Percentiles rank a stretch among this genome's conserved stretches.
phyloP scores from a whole-genome alignment of 129 eudicot genomes.

The Flaveria trinervia region DNA sequence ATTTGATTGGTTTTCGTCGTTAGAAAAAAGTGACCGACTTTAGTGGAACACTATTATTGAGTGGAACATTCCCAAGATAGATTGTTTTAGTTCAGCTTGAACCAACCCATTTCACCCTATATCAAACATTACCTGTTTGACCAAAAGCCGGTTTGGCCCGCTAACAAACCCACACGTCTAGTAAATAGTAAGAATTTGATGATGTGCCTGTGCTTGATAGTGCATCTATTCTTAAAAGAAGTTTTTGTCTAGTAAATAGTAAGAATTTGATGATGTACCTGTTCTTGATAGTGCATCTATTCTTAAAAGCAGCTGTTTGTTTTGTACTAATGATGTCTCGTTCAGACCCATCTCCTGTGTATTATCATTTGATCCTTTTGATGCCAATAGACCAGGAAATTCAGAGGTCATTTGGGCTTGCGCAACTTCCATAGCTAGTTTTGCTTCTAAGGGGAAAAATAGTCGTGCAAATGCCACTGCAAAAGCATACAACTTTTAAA shows the following conservation, averaged over 20 bases:
- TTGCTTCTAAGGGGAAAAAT: slow-evolving; percentile 73
- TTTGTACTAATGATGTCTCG: slow-evolving; percentile 57
- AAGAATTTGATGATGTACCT: slow-evolving; percentile 36
- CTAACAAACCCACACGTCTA: background rate
- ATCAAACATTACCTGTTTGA: background rate
- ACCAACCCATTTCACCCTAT: background rate
- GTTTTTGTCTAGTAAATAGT: background rate
- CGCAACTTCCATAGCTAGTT: slow-evolving; percentile 75
- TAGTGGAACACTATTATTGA: no score
- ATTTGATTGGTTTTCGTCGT: no score
- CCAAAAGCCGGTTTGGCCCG: background rate
- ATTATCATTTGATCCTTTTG: slow-evolving; percentile 52
- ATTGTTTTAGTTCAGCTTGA: background rate
- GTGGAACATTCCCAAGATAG: background rate
- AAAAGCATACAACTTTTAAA: background rate
- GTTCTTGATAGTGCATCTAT: slow-evolving; percentile 62
- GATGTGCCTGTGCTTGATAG: slow-evolving; percentile 63
- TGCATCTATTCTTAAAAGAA: slow-evolving; percentile 52
- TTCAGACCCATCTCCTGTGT: slow-evolving; percentile 60
- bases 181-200: background rate
- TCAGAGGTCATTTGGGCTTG: slow-evolving; percentile 61
- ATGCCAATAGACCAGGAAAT: slow-evolving; percentile 53
- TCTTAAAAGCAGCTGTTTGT: slow-evolving; percentile 48
- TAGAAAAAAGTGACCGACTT: no score
- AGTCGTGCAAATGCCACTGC: slow-evolving; percentile 75